A percentile compares a stretch with the other conserved stretches of the same genome.
These are phyloP conservation scores for Hyaloscypha variabilis DNA, from an alignment of 495 filamentous ascomycete species.

Conservation along the genomic window DNA sequence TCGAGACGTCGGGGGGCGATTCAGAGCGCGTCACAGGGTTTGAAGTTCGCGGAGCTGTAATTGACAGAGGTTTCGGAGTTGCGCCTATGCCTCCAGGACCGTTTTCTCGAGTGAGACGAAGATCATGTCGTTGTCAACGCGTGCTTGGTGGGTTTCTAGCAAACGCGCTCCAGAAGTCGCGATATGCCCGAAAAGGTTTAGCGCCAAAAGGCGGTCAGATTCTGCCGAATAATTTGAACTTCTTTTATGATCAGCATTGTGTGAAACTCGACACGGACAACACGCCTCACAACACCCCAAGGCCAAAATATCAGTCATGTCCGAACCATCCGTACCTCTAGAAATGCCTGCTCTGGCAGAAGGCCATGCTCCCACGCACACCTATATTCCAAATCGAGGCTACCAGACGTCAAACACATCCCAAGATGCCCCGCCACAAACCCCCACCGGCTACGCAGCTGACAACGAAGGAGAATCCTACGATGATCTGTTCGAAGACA, in stretches of 20 bases:
- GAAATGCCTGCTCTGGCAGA: slow-evolving; percentile 36
- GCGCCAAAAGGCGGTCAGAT: not conserved
- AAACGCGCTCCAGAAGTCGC: not conserved
- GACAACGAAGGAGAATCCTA: slow-evolving; percentile 42
- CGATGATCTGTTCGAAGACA: slow-evolving; percentile 61
- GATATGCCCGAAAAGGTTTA: not conserved
- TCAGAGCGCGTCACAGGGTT: slow-evolving; percentile 7
- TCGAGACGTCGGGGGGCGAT: not conserved
- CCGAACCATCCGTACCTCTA: slow-evolving; percentile 29
- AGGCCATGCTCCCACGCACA: slow-evolving; percentile 52
- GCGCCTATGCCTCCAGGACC: not conserved
- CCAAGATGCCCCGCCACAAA: slow-evolving; percentile 30
- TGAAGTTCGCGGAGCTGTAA: not conserved
- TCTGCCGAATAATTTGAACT: not conserved
- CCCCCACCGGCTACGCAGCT: slow-evolving; percentile 30
- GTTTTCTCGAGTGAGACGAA: not conserved
- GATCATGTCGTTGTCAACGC: slow-evolving; percentile 11
- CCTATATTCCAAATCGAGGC: slow-evolving; percentile 57
- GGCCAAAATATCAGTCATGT: slow-evolving; percentile 25
- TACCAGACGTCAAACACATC: slow-evolving; percentile 38
- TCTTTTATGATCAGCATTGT: not conserved
- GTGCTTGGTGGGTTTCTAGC: not conserved
- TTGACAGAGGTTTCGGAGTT: not conserved
- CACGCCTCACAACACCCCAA: not conserved
- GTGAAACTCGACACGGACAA: not conserved